A percentile compares a stretch with the other conserved stretches of the same genome.
Conservation (phyloP, 257 asterid genomes). For the Solanum virginianum region DNA sequence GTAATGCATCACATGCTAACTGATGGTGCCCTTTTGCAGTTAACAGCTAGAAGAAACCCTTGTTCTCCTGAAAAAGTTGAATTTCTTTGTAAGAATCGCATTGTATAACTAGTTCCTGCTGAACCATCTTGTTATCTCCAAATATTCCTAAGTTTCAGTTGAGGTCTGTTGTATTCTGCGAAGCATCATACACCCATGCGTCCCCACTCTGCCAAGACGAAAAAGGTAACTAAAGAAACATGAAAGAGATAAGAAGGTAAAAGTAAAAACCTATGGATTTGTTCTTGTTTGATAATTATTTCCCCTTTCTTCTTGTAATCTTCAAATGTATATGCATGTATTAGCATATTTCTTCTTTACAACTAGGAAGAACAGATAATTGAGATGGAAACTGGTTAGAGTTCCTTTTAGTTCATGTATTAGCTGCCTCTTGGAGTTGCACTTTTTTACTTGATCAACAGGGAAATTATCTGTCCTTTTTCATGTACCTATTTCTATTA, state of each 20-base stretch:
- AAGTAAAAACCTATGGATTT: not conserved
- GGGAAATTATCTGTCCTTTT: not conserved
- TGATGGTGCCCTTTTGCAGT: constrained; percentile 79
- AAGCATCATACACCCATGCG: not conserved
- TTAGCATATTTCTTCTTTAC: not conserved
- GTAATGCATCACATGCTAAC: constrained; percentile 58
- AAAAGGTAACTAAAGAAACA: not conserved
- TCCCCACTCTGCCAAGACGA: not conserved
- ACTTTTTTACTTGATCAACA: not conserved
- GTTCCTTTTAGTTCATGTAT: not conserved
- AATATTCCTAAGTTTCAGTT: not conserved
- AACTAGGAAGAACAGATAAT: not conserved
- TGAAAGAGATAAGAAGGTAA: not conserved
- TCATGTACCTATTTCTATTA: not conserved
- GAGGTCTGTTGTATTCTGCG: not conserved
- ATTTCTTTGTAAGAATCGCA: constrained; percentile 50
- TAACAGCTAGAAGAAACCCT: constrained; percentile 54
- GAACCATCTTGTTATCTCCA: not conserved
- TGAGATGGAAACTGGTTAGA: not conserved
- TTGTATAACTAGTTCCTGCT: constrained; percentile 11
- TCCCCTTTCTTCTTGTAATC: not conserved
- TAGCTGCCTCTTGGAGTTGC: not conserved
- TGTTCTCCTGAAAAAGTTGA: constrained; percentile 28
- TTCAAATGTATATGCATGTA: not conserved
- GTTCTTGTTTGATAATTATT: not conserved